Conservation (phyloP, 164 flowering plant species). For the Macadamia tetraphylla region DNA sequence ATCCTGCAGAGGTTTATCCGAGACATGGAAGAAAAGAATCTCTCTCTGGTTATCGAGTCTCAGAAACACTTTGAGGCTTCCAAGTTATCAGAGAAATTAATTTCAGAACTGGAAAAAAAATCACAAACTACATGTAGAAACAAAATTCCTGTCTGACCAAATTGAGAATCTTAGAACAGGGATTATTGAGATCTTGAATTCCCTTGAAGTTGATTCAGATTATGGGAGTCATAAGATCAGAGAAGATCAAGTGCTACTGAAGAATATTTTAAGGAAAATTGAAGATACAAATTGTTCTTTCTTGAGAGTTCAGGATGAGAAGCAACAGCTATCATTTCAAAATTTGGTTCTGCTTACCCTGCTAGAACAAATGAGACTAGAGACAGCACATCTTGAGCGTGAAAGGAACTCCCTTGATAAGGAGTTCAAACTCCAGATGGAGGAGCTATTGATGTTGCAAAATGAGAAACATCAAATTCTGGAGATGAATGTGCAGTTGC, state of each 20-base stretch:
- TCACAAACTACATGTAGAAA: constrained; percentile 58
- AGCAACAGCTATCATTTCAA: constrained; percentile 4
- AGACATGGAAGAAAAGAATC: constrained; percentile 65
- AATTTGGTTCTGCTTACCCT: constrained; percentile 8
- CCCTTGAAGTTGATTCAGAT: constrained; percentile 6
- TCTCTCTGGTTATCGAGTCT: constrained; percentile 45
- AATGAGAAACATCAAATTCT: constrained; percentile 3
- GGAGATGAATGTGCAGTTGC: constrained; percentile 10
- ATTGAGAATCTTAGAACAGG: constrained; percentile 32
- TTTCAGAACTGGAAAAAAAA: constrained; percentile 62
- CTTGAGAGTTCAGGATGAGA: constrained; percentile 5
- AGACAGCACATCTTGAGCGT: constrained; percentile 1
- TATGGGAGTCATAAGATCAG: background rate
- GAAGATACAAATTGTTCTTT: constrained; percentile 1
- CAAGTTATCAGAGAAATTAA: constrained; percentile 44
- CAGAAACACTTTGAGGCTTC: constrained; percentile 61
- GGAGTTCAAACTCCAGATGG: constrained; percentile 5
- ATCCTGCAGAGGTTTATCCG: constrained; percentile 60
- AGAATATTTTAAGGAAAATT: constrained; percentile 1
- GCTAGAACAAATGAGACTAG: constrained; percentile 6
- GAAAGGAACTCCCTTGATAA: constrained; percentile 7
- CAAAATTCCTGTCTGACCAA: constrained; percentile 54
- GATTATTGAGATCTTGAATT: constrained; percentile 4
- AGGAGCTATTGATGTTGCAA: constrained; percentile 1
- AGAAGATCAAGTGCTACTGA: constrained; percentile 8